phyloP scores from a whole-genome alignment of 306 rosid species.

The Prunus campanulata region DNA sequence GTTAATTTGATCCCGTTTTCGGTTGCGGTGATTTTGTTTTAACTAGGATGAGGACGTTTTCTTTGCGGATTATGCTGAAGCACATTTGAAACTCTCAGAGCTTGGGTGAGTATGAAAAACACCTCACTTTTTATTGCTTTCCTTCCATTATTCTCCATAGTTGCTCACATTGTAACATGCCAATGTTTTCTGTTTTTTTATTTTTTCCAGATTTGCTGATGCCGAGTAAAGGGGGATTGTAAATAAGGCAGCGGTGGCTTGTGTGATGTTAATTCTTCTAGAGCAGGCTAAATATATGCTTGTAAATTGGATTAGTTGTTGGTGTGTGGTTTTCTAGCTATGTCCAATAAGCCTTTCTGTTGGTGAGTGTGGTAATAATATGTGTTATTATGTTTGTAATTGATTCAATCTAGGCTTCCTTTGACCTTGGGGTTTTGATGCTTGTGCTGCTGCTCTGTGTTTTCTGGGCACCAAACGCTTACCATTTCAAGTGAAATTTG shows the following conservation, averaged over 20 bases:
- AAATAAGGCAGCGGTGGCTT: not conserved
- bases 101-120: constrained; percentile 43
- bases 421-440: too few relatives aligned
- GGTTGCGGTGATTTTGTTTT: not conserved
- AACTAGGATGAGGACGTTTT: constrained; percentile 48
- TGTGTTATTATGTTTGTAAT: too few relatives aligned
- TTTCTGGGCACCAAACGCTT: too few relatives aligned
- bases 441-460: too few relatives aligned
- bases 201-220: constrained; percentile 28
- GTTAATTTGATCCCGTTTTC: not conserved
- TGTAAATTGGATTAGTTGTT: not conserved
- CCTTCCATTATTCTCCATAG: not conserved
- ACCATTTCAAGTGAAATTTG: too few relatives aligned
- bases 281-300: not conserved
- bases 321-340: not conserved
- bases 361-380: not conserved
- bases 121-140: not conserved
- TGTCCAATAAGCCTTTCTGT: not conserved
- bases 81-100: constrained; percentile 52
- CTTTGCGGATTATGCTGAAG: constrained; percentile 48
- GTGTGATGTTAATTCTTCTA: not conserved
- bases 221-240: not conserved
- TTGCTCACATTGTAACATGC: too few relatives aligned
- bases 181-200: too few relatives aligned
- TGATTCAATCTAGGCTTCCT: too few relatives aligned